Conservation (phyloP, 1,284 basidiomycete genomes). For the Porogramme epimiltina region DNA sequence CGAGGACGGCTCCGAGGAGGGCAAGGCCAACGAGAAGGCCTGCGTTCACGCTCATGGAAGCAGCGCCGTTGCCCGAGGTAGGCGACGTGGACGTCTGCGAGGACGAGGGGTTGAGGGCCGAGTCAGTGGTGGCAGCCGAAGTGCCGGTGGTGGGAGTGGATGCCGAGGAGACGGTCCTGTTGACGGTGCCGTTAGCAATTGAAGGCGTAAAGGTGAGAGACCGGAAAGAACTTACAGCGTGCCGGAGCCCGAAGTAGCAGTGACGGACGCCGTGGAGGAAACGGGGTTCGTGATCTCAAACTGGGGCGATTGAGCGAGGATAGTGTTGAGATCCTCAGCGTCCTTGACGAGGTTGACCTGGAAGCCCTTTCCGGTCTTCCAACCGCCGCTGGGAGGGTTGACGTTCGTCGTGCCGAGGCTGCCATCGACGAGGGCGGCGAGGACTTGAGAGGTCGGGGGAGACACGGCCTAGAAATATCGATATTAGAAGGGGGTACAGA, state of each 20-base stretch:
- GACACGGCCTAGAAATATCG: conserved; percentile 31
- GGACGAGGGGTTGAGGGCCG: conserved; percentile 21
- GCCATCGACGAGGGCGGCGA: conserved; percentile 53
- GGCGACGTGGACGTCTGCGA: conserved; percentile 25
- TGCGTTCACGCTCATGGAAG: conserved; percentile 24
- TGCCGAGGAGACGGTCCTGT: conserved; percentile 7
- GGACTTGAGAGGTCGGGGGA: conserved; percentile 41
- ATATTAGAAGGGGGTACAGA: too few species aligned
- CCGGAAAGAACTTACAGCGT: conserved; percentile 15
- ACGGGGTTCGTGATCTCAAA: conserved; percentile 40
- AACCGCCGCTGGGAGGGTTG: conserved; percentile 58
- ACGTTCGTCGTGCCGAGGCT: conserved; percentile 37
- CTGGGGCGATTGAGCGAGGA: conserved; percentile 65
- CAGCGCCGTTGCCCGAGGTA: conserved; percentile 25
- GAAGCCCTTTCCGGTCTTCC: conserved; percentile 56
- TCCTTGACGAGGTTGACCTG: conserved; percentile 71
- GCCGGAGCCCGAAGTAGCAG: conserved; percentile 2
- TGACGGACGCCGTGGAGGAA: conserved; percentile 13
- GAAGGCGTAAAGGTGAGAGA: background rate
- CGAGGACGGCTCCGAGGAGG: conserved; percentile 31
- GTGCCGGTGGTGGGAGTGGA: conserved; percentile 3
- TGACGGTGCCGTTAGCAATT: background rate
- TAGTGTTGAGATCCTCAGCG: conserved; percentile 42
- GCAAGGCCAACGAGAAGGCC: conserved; percentile 30
- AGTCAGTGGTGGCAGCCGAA: conserved; percentile 7